Percentiles rank a stretch among this genome's conserved stretches.
Conservation (phyloP, 345 rosid species). For the Bruguiera gymnorhiza region DNA sequence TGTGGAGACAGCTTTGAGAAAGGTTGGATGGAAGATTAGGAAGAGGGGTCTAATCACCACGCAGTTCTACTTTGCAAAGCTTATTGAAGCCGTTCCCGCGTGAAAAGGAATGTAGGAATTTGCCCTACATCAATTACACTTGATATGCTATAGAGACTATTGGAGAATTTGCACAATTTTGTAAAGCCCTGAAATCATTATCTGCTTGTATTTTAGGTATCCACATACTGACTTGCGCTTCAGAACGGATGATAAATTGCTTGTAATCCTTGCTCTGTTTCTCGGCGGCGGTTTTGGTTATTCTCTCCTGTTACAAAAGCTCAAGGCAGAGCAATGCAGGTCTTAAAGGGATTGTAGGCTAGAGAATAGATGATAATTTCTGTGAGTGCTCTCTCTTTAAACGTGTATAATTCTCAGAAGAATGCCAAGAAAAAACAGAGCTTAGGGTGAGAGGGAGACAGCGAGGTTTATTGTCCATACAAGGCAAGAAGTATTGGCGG, state of each 20-base stretch:
- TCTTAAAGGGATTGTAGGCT: too few relatives aligned
- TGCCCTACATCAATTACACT: neutral
- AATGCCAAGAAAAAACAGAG: too few relatives aligned
- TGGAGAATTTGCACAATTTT: constrained; percentile 5
- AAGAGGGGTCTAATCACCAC: constrained; percentile 74
- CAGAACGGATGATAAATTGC: neutral
- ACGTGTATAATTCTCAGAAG: too few relatives aligned
- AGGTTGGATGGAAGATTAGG: constrained; percentile 87
- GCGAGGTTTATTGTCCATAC: too few relatives aligned
- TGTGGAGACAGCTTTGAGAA: constrained; percentile 71
- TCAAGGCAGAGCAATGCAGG: too few relatives aligned
- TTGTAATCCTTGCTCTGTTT: constrained; percentile 10
- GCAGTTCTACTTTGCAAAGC: constrained; percentile 80
- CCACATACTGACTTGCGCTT: too few relatives aligned
- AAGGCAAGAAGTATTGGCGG: too few relatives aligned
- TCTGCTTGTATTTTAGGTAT: constrained; percentile 1
- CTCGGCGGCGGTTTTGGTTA: too few relatives aligned
- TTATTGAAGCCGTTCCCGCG: constrained; percentile 78
- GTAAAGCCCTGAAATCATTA: constrained; percentile 14
- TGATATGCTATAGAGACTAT: neutral
- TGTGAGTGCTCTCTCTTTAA: too few relatives aligned
- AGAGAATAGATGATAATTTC: too few relatives aligned
- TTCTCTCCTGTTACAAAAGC: too few relatives aligned
- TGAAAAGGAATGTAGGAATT: constrained; percentile 24
- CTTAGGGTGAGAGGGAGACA: too few relatives aligned